Evolutionary conservation across 2,329 filamentous ascomycete genomes (phyloP), one percentile per base, ranked within the genome.

Genomic region (Scytalidium sp.): DNA sequence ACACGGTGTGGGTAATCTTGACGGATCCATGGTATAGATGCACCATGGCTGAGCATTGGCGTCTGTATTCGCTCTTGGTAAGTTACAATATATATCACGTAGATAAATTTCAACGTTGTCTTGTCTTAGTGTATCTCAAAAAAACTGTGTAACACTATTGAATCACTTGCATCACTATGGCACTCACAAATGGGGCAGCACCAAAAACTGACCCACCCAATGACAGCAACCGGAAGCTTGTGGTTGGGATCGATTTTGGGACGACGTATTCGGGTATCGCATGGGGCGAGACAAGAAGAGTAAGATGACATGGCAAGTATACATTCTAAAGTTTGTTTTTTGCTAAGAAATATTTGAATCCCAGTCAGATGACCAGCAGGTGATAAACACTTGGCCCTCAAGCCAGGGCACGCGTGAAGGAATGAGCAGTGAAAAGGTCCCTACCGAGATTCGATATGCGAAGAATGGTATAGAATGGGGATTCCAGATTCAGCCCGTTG

Each of bases 201-300:
- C n/a, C n/a, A n/a, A n/a, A n/a, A n/a, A n/a, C n/a, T n/a, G n/a
- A n/a, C n/a, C 17, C 32, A n/a, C 32, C 17, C 32, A 36, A 36
- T n/a, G 32, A 39, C 23, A 22, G 41, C 9, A 41, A 17, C 22
- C 11, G n/a, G 5, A 40, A 36, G 17, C 20, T 47, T 10, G 39
- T 47, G 11, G 13, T 54, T 20, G 52, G 49, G 10, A 51, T 54
- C 23, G 52, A 54, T 40, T 54, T 51, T 43, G 52, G 52, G 2
- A 54, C 52, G 13, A 54, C 52, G 4, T 36, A 7, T 36, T 36
- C 32, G 5, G 51, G 51, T 7, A 21, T 51, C 20, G 51, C 51
- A 2, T 54, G 48, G 41, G 51, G 52, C 41, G 44, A n/a, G 45
- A 54, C 3, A 56, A 55, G 59, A 56, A 55, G 21, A 54, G 59